Percentiles rank a stretch among this genome's conserved stretches.
Evolutionary conservation across 148 eudicot species (phyloP).

Genomic region (Talinum fruticosum): DNA sequence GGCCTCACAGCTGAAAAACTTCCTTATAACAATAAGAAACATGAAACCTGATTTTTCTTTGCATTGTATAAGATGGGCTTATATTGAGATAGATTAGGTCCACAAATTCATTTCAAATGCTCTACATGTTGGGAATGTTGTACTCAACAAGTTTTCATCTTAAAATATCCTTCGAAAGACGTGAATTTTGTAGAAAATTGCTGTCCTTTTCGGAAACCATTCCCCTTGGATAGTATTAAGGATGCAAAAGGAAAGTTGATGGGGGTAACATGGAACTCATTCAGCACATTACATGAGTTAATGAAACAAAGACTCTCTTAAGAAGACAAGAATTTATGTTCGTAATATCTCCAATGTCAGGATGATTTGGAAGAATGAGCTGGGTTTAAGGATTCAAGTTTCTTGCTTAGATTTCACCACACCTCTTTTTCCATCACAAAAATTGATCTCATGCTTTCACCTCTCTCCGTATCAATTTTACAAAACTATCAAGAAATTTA

Average conservation of each 20-base stretch:
- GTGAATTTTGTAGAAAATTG: not conserved
- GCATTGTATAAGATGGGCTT: not conserved
- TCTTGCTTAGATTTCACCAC: not conserved
- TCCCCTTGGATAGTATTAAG: not conserved
- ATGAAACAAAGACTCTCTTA: not conserved
- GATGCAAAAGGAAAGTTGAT: not conserved
- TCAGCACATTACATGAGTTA: not conserved
- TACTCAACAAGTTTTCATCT: too few species aligned
- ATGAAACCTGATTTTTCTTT: not conserved
- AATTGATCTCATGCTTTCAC: not conserved
- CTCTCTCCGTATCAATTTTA: not conserved
- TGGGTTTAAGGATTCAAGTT: not conserved
- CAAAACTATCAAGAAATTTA: not conserved
- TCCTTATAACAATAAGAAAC: not conserved
- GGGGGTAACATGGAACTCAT: not conserved
- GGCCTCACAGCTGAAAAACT: not conserved
- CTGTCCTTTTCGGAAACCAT: not conserved
- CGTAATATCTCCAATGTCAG: not conserved
- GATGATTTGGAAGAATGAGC: not conserved
- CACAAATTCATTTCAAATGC: not conserved
- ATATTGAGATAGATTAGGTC: not conserved
- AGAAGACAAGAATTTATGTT: too few species aligned
- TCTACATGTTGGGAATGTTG: not conserved
- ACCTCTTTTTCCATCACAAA: not conserved
- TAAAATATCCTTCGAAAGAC: not conserved